Evolutionary conservation across 2,329 filamentous ascomycete species (phyloP), one percentile per base, ranked within the genome.

Genomic region (Macroventuria anomochaeta): DNA sequence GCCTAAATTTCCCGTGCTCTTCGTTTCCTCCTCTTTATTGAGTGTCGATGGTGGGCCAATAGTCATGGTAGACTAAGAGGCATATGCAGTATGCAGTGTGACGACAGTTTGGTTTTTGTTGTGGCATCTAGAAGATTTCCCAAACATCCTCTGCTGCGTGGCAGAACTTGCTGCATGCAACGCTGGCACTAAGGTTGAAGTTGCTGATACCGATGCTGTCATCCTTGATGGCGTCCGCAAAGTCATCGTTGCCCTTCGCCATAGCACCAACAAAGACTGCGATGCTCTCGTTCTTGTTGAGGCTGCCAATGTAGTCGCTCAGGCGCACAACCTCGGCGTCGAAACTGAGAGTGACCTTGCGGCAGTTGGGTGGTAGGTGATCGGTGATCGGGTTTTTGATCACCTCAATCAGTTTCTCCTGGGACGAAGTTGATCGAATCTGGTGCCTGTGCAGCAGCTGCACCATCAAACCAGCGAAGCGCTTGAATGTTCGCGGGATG

Each of bases 121-220:
- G 47, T 36, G 40, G 39, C 43, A 36, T 32, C 83, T 87, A 99
- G 69, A 97, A 85, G 65, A 99, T 90, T 72, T 91, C 87, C 95
- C 95, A 99, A 29, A 89, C 88, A 75, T 99, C 95, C 78, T 99
- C 95, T 36, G 93, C 93, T 33, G 93, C 95, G 77, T 99, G 95
- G 78, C 95, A 97, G 82, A 99, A 97, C 77, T 97, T 99, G 85
- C 93, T 97, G 83, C 95, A 99, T 36, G 95, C 93, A 58, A 99
- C 95, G 80, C 93, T 97, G 57, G 95, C 95, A 71, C 91, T 96
- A 59, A 99, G 83, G 71, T 93, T 96, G 83, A 90, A 99, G 77
- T 97, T 96, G 83, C 93, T 97, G 79, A 99, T 97, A 67, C 90
- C 91, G 72, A 99, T 97, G 70, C 96, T 91, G 79, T 99, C 95